Conservation (phyloP, 192 early-diverging fungal species). For the Coemansia sp. region DNA sequence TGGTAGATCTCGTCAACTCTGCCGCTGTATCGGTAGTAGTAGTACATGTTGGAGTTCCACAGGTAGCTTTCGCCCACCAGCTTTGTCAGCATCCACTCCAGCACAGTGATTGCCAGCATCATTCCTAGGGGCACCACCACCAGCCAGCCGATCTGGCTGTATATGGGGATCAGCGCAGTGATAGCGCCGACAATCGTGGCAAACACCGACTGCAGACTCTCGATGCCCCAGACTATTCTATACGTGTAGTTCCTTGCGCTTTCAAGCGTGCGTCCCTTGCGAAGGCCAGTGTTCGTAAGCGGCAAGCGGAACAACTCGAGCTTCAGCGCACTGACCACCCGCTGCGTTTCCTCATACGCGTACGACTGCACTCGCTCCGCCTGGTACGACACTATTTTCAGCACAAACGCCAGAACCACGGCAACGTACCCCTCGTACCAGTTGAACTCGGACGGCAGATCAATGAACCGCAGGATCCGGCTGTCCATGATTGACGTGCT, state of each 20-base stretch:
- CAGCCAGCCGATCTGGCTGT: conserved; percentile 25
- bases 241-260: not conserved
- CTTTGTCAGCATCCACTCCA: conserved; percentile 5
- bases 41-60: conserved; percentile 3
- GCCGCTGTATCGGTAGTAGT: not conserved
- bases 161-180: conserved; percentile 15
- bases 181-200: conserved; percentile 2
- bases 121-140: conserved; percentile 21
- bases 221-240: conserved; percentile 4
- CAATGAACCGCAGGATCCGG: conserved; percentile 25
- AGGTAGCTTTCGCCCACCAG: conserved; percentile 16
- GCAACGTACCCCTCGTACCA: conserved; percentile 33
- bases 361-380: not conserved
- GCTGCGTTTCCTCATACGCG: not conserved
- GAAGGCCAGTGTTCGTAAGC: conserved; percentile 13
- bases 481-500: conserved; percentile 5
- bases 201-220: not conserved
- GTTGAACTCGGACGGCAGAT: conserved; percentile 12
- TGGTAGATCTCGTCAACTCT: conserved; percentile 26
- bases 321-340: conserved; percentile 17
- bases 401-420: conserved; percentile 4
- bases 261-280: conserved; percentile 3
- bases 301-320: conserved; percentile 40
- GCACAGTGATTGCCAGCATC: not conserved
- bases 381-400: conserved; percentile 4